phyloP scores from a whole-genome alignment of 352 stramenopile genomes.

The Pythium sukuiense region DNA sequence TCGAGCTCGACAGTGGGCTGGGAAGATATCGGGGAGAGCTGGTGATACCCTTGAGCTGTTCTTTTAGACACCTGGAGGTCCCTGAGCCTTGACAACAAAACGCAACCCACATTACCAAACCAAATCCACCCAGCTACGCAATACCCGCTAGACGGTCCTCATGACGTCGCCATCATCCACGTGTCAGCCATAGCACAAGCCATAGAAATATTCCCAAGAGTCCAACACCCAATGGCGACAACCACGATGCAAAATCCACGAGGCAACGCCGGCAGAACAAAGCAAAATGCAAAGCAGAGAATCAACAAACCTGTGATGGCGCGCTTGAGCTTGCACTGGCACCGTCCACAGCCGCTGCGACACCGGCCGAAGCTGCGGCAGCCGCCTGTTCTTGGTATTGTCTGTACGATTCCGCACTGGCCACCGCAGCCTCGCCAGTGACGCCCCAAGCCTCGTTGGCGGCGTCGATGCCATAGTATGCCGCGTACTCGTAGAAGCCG shows the following conservation, averaged over 20 bases:
- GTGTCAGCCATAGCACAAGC: constrained; percentile 27
- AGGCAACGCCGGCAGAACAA: constrained; percentile 27
- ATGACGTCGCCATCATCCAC: constrained; percentile 35
- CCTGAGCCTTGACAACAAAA: constrained; percentile 51
- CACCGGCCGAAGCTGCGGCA: constrained; percentile 30
- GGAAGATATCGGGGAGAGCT: background rate
- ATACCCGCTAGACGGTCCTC: constrained; percentile 30
- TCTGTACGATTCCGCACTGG: constrained; percentile 69
- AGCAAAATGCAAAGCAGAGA: constrained; percentile 27
- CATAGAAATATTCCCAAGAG: constrained; percentile 12
- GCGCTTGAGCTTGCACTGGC: constrained; percentile 25
- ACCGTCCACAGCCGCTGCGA: constrained; percentile 20
- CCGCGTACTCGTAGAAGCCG: constrained; percentile 87
- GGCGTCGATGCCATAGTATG: constrained; percentile 86
- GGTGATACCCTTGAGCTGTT: background rate
- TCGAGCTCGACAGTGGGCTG: background rate
- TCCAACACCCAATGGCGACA: constrained; percentile 1
- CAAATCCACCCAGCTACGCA: constrained; percentile 28
- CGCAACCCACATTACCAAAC: constrained; percentile 35
- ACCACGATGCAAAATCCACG: constrained; percentile 15
- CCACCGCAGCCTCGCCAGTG: constrained; percentile 65
- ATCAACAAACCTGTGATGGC: constrained; percentile 67
- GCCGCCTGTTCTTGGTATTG: constrained; percentile 64
- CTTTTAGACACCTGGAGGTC: constrained; percentile 52
- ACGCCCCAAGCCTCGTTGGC: constrained; percentile 85